Percentiles rank a stretch among this genome's conserved stretches.
Conservation (phyloP, 257 asterid genomes). For the Solanum ossicruentum region DNA sequence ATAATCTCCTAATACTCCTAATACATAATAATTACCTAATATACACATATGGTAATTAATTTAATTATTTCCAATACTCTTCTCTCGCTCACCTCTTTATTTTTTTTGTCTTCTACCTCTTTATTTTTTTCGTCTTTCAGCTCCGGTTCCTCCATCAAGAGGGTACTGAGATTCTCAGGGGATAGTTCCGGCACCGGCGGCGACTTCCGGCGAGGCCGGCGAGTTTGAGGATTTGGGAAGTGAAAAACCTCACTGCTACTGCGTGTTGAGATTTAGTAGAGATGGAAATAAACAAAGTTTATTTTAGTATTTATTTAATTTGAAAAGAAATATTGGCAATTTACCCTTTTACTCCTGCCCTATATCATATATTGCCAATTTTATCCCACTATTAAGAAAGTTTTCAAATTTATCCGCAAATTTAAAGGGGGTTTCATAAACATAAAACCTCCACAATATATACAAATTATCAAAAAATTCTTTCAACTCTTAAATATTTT, state of each 20-base stretch:
- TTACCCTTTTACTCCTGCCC: not conserved
- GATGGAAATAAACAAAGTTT: not conserved
- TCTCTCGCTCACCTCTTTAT: too few relatives aligned
- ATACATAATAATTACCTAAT: too few relatives aligned
- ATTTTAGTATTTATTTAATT: too few relatives aligned
- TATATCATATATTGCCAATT: not conserved
- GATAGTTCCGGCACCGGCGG: not conserved
- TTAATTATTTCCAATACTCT: too few relatives aligned
- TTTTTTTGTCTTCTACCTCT: constrained; percentile 16
- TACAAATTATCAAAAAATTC: too few relatives aligned
- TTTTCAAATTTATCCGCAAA: not conserved
- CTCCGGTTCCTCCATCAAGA: not conserved
- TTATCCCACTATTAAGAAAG: not conserved
- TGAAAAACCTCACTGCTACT: not conserved
- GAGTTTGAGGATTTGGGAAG: not conserved
- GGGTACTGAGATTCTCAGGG: not conserved
- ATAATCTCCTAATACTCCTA: too few relatives aligned
- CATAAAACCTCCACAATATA: too few relatives aligned
- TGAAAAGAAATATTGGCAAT: too few relatives aligned
- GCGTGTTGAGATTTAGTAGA: not conserved
- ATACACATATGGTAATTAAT: too few relatives aligned
- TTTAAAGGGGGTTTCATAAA: not conserved
- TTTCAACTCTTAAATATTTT: too few relatives aligned
- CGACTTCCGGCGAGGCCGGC: not conserved
- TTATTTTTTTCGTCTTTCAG: not conserved